Base-by-base conservation (phyloP, 2,329 filamentous ascomycete species). In the Colletotrichum eremochloae region DNA sequence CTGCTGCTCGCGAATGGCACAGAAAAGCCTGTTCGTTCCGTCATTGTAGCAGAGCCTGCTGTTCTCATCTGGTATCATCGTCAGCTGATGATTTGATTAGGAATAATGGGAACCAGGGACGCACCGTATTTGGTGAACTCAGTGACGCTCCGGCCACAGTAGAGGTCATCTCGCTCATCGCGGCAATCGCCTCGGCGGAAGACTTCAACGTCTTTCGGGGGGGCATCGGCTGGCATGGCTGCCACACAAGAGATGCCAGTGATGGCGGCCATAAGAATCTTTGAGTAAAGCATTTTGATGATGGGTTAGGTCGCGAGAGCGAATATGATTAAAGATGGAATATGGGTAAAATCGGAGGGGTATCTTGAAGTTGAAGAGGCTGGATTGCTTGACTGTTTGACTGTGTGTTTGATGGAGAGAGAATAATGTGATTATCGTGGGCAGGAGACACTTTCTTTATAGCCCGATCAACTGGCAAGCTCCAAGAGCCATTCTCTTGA, bases 1-100 rank as follows among this genome's bases (percentile, higher is more conserved):
- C 18, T 62, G 70, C 66, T 72, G 70, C 48, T 72, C 50, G 38
- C 70, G 70, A 20, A 60, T 64, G 48, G 70, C 70, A 20, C 70
- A 72, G 70, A 72, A 72, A 29, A 72, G n/a, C 11, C 53, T 69
- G 67, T 72, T 72, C 9, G 42, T 29, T 7, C 52, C 36, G 24
- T 72, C 67, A 24, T 63, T 65, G 48, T 62, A 72, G 55, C 56
- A 72, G 38, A 44, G 36, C 24, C 48, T 63, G 61, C 29, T 72
- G 53, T 61, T 50, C n/a, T 33, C 46, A n/a, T 72, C 70, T 72
- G 31, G 18, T 9, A 4, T 44, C 24, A 31, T 20, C 9, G 20
- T 66, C n/a, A 66, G 63, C 14, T 29, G 53, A 15, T 18, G 31
- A 15, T 18, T 31, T 29, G 3, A 24, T 4, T 8, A 2, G 6